Conservation (phyloP, 768 basidiomycete genomes). For the Boletus speciosus region DNA sequence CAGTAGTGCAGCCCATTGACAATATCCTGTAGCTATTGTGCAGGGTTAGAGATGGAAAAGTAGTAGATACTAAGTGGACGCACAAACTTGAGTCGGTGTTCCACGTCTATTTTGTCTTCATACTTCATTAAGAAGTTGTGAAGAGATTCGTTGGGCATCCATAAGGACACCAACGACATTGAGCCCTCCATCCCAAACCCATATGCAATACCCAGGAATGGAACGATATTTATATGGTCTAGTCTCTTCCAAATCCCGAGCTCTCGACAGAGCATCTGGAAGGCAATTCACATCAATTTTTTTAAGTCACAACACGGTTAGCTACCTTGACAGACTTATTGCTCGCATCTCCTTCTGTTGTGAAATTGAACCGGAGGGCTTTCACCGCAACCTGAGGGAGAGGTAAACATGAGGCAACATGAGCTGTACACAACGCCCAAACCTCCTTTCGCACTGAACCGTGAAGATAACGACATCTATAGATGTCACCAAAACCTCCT, state of each 20-base stretch:
- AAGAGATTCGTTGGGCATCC: conserved; percentile 28
- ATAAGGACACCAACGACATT: conserved; percentile 28
- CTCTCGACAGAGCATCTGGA: conserved; percentile 25
- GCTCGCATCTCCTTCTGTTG: not conserved
- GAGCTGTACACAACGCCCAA: not conserved
- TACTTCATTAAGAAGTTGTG: conserved; percentile 15
- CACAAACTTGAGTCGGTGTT: conserved; percentile 11
- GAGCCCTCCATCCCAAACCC: conserved; percentile 24
- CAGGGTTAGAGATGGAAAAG: conserved; percentile 20
- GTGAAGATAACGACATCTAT: conserved; percentile 1
- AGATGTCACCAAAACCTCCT: conserved; percentile 16
- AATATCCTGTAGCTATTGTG: conserved; percentile 11
- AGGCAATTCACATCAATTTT: not conserved
- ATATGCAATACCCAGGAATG: conserved; percentile 24
- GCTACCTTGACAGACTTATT: not conserved
- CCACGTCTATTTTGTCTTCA: not conserved
- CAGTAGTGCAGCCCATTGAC: conserved; percentile 15
- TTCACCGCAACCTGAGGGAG: conserved; percentile 18
- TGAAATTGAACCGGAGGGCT: conserved; percentile 5
- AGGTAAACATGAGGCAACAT: not conserved
- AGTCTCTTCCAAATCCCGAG: conserved; percentile 28
- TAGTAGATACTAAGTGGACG: conserved; percentile 9
- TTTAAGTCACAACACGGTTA: not conserved
- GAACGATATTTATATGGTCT: conserved; percentile 23
- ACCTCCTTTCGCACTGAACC: conserved; percentile 4